Evolutionary conservation across 371 early-diverging fungal species (phyloP), one percentile per base, ranked within the genome.

Genomic region (Quaeritorhiza haematococci): DNA sequence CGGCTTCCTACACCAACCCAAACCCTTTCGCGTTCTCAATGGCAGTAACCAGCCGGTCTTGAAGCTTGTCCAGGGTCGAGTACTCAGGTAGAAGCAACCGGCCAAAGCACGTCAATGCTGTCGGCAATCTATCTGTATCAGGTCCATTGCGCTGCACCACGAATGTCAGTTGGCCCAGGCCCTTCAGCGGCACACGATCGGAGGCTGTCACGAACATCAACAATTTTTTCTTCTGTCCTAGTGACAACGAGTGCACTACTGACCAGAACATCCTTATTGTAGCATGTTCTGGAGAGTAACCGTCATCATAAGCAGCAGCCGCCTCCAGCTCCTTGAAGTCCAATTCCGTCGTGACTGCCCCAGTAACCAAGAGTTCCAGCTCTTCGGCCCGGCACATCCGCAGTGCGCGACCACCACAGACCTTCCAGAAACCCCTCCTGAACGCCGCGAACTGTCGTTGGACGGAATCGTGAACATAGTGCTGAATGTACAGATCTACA

Each of bases 11-110:
- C 3, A 79, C 88, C 59, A 95, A 82, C 0, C 96, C 98, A 76
- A 99, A 98, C 0, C 99, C 99, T 73, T 94, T 90, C 27, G 96
- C 91, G 67, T 96, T 91, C 58, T 89, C 87, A 54, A 99, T 92
- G 3, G 99, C 98, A 5, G 91, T 93, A 42, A 87, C 71, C 33
- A 99, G 71, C 53, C 94, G 86, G 42, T 92, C 84, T 51, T 83
- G 71, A 28, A 99, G 74, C 71, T 94, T 93, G 26, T 90, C 91
- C 46, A 80, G 74, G 10, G 82, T 66, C 3, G 78, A 58, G 68
- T 99, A 99, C 69, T 98, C 98, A 3, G 96, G 96, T 30, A 99
- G 78, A 49, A 98, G 74, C 19, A 99, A 72, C 26, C 93, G 86
- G 48, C 94, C 93, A 69, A 98, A 99, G 67, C 96, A 96, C 0